Evolutionary conservation across 768 basidiomycete species (phyloP).

Genomic region (Agrocybe chaxingu): DNA sequence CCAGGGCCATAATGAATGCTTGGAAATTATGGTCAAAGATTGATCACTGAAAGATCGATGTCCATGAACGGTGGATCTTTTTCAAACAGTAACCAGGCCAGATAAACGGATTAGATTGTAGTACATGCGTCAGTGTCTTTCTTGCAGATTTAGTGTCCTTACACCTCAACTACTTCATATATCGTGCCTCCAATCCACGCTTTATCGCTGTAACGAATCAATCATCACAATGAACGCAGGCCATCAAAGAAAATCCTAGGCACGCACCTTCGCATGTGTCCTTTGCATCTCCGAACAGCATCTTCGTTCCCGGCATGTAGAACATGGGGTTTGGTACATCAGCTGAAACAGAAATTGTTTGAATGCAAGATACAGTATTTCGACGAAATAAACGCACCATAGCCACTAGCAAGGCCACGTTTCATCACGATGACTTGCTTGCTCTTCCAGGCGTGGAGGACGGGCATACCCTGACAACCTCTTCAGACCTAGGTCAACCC

Average conservation of each 20-base stretch:
- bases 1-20: no score
- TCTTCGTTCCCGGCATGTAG: slow-evolving; percentile 86
- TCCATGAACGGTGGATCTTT: no score
- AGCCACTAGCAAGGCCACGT: slow-evolving; percentile 84
- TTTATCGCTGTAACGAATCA: slow-evolving; percentile 45
- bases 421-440: slow-evolving; percentile 94
- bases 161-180: slow-evolving; percentile 12
- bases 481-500: slow-evolving; percentile 1
- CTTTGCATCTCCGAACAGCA: slow-evolving; percentile 92
- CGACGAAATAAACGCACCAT: slow-evolving; percentile 47
- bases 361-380: slow-evolving; percentile 3
- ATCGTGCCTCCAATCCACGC: slow-evolving; percentile 46
- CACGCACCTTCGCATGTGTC: slow-evolving; percentile 79
- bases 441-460: slow-evolving; percentile 90
- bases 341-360: slow-evolving; percentile 38
- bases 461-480: slow-evolving; percentile 71
- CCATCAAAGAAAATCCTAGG: neutral
- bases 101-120: no score
- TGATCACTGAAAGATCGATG: no score
- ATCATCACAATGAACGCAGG: neutral
- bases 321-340: slow-evolving; percentile 95
- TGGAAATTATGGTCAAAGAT: no score
- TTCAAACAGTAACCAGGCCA: no score
- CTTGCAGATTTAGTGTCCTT: neutral
- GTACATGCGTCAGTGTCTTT: neutral